Evolutionary conservation across 1,284 basidiomycete genomes (phyloP), one percentile per base, ranked within the genome.

Genomic region (Microbotryum lychnidis-dioicae): DNA sequence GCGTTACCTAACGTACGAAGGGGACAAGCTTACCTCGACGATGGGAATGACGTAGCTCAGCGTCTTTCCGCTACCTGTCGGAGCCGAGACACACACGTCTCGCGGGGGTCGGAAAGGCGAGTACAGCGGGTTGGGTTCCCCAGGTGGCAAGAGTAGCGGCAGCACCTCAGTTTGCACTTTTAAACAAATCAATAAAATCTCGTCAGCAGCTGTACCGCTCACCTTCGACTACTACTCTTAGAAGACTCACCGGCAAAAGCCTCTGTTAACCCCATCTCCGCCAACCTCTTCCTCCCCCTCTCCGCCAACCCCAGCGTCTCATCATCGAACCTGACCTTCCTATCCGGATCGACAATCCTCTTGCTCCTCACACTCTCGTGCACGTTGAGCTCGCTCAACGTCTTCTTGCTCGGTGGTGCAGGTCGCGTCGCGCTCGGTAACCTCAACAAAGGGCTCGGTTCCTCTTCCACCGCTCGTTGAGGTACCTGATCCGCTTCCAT

Each of bases 61-160:
- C 0, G 94, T 98, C 78, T 98, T 98, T 0, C 94, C 94, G 69
- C 90, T 93, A 37, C 94, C 94, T 0, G 94, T 98, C 0, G 96
- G 96, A 1, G 96, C 96, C 6, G 91, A 96, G n/a, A 96, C 89
- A 70, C 93, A 94, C 10, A 93, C 81, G 75, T 99, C 96, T 48
- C 81, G 80, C 27, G 86, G 86, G 29, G 83, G 81, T 57, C 82
- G 75, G 69, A 84, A 86, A 1, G 88, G 86, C 18, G 83, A 80
- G 71, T 91, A 91, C 4, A 96, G 77, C 0, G 80, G 75, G 52
- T 77, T 62, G 63, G 70, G 44, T 62, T 66, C 56, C 45, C 63
- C 50, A 12, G 80, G 73, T 25, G 75, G 69, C 21, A 91, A 80
- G 4, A 96, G 78, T 68, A 89, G 84, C 0, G 91, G 90, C 1